These are phyloP conservation scores for Dactylellina parvicollis DNA, from an alignment of 2,329 filamentous ascomycete genomes.

Conservation along the genomic window DNA sequence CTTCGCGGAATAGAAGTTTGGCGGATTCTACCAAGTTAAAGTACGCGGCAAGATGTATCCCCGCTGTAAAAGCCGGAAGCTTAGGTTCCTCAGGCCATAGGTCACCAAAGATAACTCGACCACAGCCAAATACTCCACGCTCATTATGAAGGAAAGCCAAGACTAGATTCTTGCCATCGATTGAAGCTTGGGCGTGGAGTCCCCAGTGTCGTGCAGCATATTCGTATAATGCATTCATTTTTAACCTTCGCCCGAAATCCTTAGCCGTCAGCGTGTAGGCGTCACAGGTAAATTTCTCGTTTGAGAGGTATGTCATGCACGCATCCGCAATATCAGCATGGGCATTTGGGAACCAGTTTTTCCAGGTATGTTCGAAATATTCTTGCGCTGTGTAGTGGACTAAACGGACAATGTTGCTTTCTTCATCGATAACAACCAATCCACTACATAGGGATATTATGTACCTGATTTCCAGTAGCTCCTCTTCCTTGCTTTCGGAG, in stretches of 20 bases:
- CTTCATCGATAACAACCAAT: constrained; percentile 8
- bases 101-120: no score
- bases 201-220: constrained; percentile 21
- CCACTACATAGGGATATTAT: constrained; percentile 9
- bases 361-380: constrained; percentile 1
- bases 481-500: constrained; percentile 5
- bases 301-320: constrained; percentile 17
- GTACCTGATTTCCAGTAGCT: background rate
- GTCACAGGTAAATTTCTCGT: background rate
- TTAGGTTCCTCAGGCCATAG: no score
- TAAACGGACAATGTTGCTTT: constrained; percentile 8
- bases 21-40: constrained; percentile 2
- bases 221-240: background rate
- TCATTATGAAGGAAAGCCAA: background rate
- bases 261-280: background rate
- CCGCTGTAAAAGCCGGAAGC: background rate
- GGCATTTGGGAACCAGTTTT: background rate
- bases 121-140: background rate
- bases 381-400: constrained; percentile 23
- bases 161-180: background rate
- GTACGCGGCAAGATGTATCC: background rate
- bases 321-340: background rate
- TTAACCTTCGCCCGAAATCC: background rate
- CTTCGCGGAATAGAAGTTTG: background rate
- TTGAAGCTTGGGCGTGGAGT: background rate